Conservation (phyloP, 2,329 filamentous ascomycete species). For the Paramyrothecium sp. region DNA sequence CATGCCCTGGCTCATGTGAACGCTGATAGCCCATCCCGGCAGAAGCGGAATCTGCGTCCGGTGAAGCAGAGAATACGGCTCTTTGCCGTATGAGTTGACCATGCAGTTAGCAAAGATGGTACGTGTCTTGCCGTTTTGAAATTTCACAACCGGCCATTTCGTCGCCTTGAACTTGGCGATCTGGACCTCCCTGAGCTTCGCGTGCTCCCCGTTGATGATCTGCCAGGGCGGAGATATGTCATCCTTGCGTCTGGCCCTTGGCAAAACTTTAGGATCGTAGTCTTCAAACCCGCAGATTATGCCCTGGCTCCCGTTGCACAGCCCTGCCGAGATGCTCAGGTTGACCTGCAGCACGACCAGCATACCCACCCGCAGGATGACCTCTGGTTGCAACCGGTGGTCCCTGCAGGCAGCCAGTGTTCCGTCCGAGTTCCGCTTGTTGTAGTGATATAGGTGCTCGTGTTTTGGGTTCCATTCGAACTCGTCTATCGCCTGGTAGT, state of each 20-base stretch:
- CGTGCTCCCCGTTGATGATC: conserved; percentile 7
- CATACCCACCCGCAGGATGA: conserved; percentile 13
- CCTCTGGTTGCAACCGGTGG: conserved; percentile 8
- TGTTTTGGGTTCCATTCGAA: background rate
- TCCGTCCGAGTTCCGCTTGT: conserved; percentile 3
- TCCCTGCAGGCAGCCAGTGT: conserved; percentile 7
- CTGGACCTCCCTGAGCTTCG: conserved; percentile 2
- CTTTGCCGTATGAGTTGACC: conserved; percentile 42
- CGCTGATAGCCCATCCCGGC: conserved; percentile 61
- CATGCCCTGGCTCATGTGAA: conserved; percentile 64
- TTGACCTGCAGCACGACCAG: conserved; percentile 22
- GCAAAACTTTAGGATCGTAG: background rate
- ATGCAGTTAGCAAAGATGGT: conserved; percentile 52
- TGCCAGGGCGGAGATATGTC: background rate
- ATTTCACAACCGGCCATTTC: conserved; percentile 37
- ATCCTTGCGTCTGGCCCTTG: background rate
- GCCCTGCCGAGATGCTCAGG: conserved; percentile 4
- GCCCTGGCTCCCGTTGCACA: conserved; percentile 24
- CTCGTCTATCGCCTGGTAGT: conserved; percentile 11
- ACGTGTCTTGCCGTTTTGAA: conserved; percentile 42
- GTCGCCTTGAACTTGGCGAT: conserved; percentile 1
- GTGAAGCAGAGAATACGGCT: conserved; percentile 45
- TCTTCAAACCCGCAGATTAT: conserved; percentile 17
- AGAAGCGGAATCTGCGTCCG: conserved; percentile 62
- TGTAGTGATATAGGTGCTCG: background rate